Evolutionary conservation across 371 early-diverging fungal species (phyloP).

Genomic region (Mucor sp.): DNA sequence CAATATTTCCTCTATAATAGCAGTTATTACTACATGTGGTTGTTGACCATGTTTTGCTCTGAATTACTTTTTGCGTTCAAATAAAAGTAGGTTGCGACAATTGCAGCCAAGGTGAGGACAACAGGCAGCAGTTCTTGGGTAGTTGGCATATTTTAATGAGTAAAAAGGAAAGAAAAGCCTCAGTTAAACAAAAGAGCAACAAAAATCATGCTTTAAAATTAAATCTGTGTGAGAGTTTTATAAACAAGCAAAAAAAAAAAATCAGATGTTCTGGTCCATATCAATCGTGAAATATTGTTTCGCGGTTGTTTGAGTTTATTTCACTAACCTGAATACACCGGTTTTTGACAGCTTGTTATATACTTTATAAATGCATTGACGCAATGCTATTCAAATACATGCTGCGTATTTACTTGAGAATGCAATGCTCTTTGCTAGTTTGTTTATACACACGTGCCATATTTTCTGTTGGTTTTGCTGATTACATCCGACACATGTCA

Average conservation of each 20-base stretch:
- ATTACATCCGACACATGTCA: background rate
- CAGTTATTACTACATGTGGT: background rate
- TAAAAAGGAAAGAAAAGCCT: background rate
- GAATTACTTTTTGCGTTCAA: slow-evolving; percentile 16
- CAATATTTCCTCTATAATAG: slow-evolving; percentile 35
- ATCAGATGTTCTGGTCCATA: slow-evolving; percentile 7
- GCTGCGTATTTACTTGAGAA: too few relatives aligned
- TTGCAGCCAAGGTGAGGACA: slow-evolving; percentile 2
- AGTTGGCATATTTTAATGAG: slow-evolving; percentile 5
- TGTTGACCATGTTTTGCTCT: background rate
- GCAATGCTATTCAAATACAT: too few relatives aligned
- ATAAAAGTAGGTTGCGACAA: slow-evolving; percentile 10
- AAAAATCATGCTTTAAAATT: background rate
- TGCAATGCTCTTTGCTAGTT: background rate
- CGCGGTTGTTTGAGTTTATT: background rate
- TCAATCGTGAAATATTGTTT: background rate
- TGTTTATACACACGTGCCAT: too few relatives aligned
- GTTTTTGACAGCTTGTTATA: background rate
- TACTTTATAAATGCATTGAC: background rate
- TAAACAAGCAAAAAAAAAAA: slow-evolving; percentile 2
- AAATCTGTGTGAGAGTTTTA: background rate
- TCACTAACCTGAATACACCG: background rate
- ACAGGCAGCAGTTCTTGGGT: slow-evolving; percentile 15
- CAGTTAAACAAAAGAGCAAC: background rate
- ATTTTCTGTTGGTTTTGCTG: too few relatives aligned